Evolutionary conservation across 495 filamentous ascomycete species (phyloP), one percentile per base, ranked within the genome.

Genomic region (Aspergillus bertholletiae): DNA sequence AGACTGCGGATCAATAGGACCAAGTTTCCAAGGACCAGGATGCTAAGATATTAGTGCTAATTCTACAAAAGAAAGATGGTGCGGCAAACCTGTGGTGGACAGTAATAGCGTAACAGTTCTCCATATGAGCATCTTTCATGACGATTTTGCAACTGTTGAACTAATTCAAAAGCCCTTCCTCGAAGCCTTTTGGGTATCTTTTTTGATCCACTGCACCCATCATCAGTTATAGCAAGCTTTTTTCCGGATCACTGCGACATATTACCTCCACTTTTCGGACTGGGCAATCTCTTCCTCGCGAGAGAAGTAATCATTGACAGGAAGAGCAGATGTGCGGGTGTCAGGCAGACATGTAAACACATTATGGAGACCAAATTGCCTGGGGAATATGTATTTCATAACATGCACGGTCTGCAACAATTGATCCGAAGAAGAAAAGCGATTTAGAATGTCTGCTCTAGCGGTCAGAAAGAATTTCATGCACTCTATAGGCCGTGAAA

Each of bases 381-480:
- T 79, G 27, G 94, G 94, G 58, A 98, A 98, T 1, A 98, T 84
- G 67, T 98, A 93, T 72, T 90, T 91, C 82, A 96, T 82, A 23
- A 97, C 71, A 54, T 88, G 89, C 7, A 86, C 62, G 0, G 84
- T 88, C 48, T 88, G 78, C 13, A 48, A 53, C 27, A 63, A 28
- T 46, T 80, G 77, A 7, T 73, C 62, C 5, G 66, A 50, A 30
- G 81, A 71, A 0, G 79, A 71, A 62, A 81, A 89, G 1, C 92
- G 86, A 68, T 92, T 96, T 17, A 98, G 71, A 1, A 92, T 88
- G 72, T 98, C 92, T 97, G 61, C 11, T 24, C 58, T 22, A 53
- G 45, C 32, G 13, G 3, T 60, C 27, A 62, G 17, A 11, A 35
- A 22, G 27, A 49, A 20, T 8, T 9, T 15, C 7, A 3, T 4